phyloP scores from a whole-genome alignment of 2,329 filamentous ascomycete species.

The Aciculosporium take region DNA sequence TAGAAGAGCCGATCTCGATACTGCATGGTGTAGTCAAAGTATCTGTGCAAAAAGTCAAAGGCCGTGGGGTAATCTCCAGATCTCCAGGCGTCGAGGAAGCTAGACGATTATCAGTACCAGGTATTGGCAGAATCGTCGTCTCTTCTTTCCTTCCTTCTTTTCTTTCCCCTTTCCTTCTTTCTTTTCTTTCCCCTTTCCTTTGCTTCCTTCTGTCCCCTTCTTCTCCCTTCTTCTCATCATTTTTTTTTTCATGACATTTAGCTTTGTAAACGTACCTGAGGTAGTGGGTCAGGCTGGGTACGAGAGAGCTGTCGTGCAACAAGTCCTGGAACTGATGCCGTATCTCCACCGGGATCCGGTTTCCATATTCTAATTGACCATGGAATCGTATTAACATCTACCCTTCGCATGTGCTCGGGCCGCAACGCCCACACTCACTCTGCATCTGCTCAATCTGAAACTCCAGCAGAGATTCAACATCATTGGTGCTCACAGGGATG shows the following conservation, averaged over 20 bases:
- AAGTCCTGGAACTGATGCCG: conserved; percentile 56
- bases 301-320: conserved; percentile 49
- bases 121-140: not conserved
- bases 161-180: not conserved
- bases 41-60: conserved; percentile 82
- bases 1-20: conserved; percentile 73
- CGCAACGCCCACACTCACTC: too few species aligned
- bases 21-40: conserved; percentile 94
- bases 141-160: not conserved
- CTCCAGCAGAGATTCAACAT: conserved; percentile 67
- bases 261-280: conserved; percentile 35
- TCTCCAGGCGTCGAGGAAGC: conserved; percentile 84
- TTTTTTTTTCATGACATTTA: not conserved
- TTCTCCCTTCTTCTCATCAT: too few species aligned
- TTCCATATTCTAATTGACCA: conserved; percentile 65
- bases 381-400: too few species aligned
- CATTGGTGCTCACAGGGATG: conserved; percentile 54
- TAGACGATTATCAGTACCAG: conserved; percentile 18
- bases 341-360: conserved; percentile 61
- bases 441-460: conserved; percentile 85
- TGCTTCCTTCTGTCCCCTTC: not conserved
- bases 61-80: conserved; percentile 80
- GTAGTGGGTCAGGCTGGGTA: conserved; percentile 64
- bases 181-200: not conserved
- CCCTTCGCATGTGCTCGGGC: too few species aligned